Evolutionary conservation across 1,139 yeast species (phyloP).

Genomic region (Magnusiomyces suaveolens): DNA sequence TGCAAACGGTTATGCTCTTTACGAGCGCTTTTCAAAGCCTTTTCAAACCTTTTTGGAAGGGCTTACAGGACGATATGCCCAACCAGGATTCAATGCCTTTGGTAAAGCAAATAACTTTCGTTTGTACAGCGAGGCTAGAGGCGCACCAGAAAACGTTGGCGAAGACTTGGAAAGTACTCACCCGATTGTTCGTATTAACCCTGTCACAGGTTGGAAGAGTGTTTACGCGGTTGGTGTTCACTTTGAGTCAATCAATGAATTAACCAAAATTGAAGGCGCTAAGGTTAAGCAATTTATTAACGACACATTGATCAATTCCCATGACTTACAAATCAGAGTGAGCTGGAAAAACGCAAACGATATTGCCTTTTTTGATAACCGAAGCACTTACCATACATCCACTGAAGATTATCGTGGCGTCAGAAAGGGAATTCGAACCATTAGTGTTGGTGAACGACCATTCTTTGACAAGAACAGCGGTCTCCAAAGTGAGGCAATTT

Average conservation of each 20-base stretch:
- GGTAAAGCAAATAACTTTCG: conserved; percentile 34
- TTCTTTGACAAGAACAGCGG: conserved; percentile 43
- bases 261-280: conserved; percentile 33
- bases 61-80: conserved; percentile 26
- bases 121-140: conserved; percentile 31
- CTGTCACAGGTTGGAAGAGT: conserved; percentile 42
- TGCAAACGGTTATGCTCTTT: conserved; percentile 41
- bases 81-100: conserved; percentile 28
- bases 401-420: conserved; percentile 22
- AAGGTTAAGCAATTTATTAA: conserved; percentile 36
- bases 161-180: conserved; percentile 31
- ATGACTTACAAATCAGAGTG: conserved; percentile 36
- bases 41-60: conserved; percentile 37
- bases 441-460: conserved; percentile 48
- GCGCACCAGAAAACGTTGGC: conserved; percentile 30
- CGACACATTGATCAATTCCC: conserved; percentile 37
- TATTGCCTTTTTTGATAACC: conserved; percentile 35
- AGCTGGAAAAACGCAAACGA: conserved; percentile 43
- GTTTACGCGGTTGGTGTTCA: conserved; percentile 37
- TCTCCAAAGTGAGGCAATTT: conserved; percentile 41
- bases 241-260: conserved; percentile 36
- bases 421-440: conserved; percentile 52
- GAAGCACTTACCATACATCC: conserved; percentile 23
- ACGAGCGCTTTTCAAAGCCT: conserved; percentile 39
- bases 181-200: conserved; percentile 41